Evolutionary conservation across 1,139 yeast genomes (phyloP).

Genomic region (Blastobotrys ciferrii): DNA sequence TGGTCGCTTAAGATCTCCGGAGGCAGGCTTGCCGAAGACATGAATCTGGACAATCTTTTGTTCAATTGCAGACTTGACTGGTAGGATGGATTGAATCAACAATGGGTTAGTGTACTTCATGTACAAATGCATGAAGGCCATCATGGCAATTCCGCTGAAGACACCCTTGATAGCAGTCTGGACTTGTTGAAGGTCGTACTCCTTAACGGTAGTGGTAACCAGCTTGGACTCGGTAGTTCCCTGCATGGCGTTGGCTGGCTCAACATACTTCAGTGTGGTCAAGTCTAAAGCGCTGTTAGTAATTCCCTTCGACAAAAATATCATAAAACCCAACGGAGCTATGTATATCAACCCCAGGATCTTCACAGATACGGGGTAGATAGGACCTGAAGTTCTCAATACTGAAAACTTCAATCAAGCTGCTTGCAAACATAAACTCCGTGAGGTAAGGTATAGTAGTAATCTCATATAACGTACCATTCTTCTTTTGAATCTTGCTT

Average conservation of each 20-base stretch:
- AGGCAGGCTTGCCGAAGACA: slow-evolving; percentile 75
- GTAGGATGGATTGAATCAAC: slow-evolving; percentile 89
- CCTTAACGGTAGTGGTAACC: slow-evolving; percentile 86
- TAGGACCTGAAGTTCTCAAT: too few species aligned
- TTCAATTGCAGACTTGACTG: slow-evolving; percentile 87
- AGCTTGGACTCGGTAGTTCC: slow-evolving; percentile 75
- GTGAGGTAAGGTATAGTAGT: too few species aligned
- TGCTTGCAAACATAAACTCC: too few species aligned
- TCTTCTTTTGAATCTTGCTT: slow-evolving; percentile 62
- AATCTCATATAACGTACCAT: slow-evolving; percentile 36
- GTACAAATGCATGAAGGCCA: slow-evolving; percentile 97
- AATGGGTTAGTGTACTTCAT: slow-evolving; percentile 98
- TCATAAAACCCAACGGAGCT: too few species aligned
- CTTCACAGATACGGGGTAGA: too few species aligned
- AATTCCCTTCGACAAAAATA: too few species aligned
- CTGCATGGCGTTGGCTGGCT: slow-evolving; percentile 77
- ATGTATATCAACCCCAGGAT: too few species aligned
- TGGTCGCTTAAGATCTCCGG: slow-evolving; percentile 95
- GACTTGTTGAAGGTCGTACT: slow-evolving; percentile 88
- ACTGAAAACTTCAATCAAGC: too few species aligned
- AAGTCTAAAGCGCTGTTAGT: slow-evolving; percentile 42
- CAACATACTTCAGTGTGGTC: slow-evolving; percentile 87
- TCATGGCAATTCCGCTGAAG: slow-evolving; percentile 91
- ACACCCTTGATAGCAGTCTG: slow-evolving; percentile 75
- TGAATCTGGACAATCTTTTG: slow-evolving; percentile 91